Conservation (phyloP, 306 rosid genomes). For the Psophocarpus tetragonolobus region DNA sequence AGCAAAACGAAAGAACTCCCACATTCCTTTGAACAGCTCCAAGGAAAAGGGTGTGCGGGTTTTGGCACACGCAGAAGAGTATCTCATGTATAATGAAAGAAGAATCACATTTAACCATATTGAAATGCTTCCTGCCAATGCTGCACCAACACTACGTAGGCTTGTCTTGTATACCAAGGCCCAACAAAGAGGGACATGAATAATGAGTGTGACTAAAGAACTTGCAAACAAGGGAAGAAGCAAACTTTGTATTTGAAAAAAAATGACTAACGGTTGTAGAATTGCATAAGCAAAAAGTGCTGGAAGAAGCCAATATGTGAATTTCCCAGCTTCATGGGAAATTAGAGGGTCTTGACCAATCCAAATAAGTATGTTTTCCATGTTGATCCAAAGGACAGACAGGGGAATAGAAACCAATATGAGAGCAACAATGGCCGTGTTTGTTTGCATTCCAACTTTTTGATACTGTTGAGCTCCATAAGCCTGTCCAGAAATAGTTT, state of each 20-base stretch:
- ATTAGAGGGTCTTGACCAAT: constrained; percentile 83
- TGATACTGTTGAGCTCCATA: constrained; percentile 61
- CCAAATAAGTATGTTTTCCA: constrained; percentile 54
- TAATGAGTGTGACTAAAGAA: constrained; percentile 43
- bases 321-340: constrained; percentile 69
- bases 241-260: constrained; percentile 73
- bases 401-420: constrained; percentile 59
- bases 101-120: constrained; percentile 67
- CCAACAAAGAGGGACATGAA: constrained; percentile 77
- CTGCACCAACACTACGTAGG: constrained; percentile 61
- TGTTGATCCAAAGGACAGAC: constrained; percentile 58
- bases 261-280: constrained; percentile 65
- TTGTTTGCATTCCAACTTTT: constrained; percentile 50
- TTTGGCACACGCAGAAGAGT: constrained; percentile 53
- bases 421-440: constrained; percentile 66
- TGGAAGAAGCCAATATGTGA: constrained; percentile 67
- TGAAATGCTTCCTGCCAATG: constrained; percentile 65
- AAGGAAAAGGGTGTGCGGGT: constrained; percentile 54
- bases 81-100: constrained; percentile 58
- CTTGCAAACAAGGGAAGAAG: constrained; percentile 58
- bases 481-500: constrained; percentile 65
- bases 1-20: constrained; percentile 59
- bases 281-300: constrained; percentile 67
- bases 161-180: constrained; percentile 61
- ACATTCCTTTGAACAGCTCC: constrained; percentile 52